Base-by-base conservation (phyloP, 306 rosid species). In the Pyrus bretschneideri region DNA sequence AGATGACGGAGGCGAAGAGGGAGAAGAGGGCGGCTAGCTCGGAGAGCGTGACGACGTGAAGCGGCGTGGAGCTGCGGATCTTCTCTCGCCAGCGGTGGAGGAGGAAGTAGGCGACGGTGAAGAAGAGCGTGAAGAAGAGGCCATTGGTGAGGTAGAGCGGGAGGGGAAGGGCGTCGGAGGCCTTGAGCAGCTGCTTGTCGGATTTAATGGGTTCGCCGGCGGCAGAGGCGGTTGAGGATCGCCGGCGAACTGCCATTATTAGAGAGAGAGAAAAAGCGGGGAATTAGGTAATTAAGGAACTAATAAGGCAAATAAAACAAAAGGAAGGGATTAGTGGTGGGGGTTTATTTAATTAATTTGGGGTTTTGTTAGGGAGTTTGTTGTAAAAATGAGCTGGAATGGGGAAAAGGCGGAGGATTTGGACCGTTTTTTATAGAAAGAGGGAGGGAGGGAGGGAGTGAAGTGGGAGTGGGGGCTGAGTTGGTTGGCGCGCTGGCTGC, bases 41-140 rank as follows among this genome's bases (percentile, higher is more conserved):
- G 10, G 78, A 65, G 70, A 76, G 69, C 8, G 84, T 71, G 29
- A 81, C 38, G 4, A 71, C 74, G 65, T 76, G 81, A 25, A 76
- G 81, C 3, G 84, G 84, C 23, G 78, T 81, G 46, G 78, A 71
- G 23, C 23, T 35, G 49, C 73, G 69, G 69, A 76, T 63, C 78
- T 76, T 76, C 27, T 81, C 78, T 3, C 77, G 77, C 84, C 84
- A 81, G 11, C 81, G 51, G 58, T 55, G 77, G 81, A 81, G 84
- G 81, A 81, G 79, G 57, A 51, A 81, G 69, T 76, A 81, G 11
- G 84, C 78, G 55, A 67, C 80, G 46, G 81, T 55, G 78, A 81
- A 76, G 73, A 81, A 81, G 70, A 81, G 77, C 23, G 83, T 78
- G 76, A 78, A 78, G 61, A 77, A 77, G 35, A 77, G 67, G 31